Evolutionary conservation across 495 filamentous ascomycete species (phyloP), one percentile per base, ranked within the genome.

Genomic region (Antarctomyces pellizariae): DNA sequence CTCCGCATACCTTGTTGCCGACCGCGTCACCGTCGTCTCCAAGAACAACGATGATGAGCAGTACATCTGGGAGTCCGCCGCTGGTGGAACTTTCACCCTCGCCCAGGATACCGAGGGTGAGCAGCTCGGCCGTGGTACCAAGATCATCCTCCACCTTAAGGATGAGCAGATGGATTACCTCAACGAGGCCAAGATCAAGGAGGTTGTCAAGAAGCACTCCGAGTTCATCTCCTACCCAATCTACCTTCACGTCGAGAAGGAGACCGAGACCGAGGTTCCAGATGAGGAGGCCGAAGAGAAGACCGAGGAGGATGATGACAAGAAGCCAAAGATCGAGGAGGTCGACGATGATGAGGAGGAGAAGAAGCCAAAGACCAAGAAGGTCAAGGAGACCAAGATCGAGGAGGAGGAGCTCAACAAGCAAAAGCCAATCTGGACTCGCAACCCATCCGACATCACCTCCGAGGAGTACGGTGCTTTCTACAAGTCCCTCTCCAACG

Each of bases 191-290:
- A 82, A 84, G 66, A 79, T 97, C 64, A 97, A 97, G 75, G 86
- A 97, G 68, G 82, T 97, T 37, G 79, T 97, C 59, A 93, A 93
- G 79, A 97, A 97, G 75, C 86, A 97, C 74, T 95, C 86, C 53
- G 86, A 97, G 65, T 97, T 97, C 73, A 97, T 97, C 67, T 95
- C 89, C 28, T 97, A 97, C 70, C 86, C 86, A 41, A 97, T 97
- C 68, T 97, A 91, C 67, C 86, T 97, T 34, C 86, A 97, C 56
- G 78, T 95, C 48, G 89, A 95, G 75, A 84, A 72, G 44, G 86
- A 97, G 78, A 92, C 63, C 45, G 86, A 97, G 61, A 80, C 95
- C 36, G 82, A 82, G 32, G 89, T 93, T 52, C 89, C 93, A 62
- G 83, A 93, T 26, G 84, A 74, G 22, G 78, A 90, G 56, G 62